Conservation (phyloP, 192 early-diverging fungal genomes). For the Martensiomyces pterosporus region DNA sequence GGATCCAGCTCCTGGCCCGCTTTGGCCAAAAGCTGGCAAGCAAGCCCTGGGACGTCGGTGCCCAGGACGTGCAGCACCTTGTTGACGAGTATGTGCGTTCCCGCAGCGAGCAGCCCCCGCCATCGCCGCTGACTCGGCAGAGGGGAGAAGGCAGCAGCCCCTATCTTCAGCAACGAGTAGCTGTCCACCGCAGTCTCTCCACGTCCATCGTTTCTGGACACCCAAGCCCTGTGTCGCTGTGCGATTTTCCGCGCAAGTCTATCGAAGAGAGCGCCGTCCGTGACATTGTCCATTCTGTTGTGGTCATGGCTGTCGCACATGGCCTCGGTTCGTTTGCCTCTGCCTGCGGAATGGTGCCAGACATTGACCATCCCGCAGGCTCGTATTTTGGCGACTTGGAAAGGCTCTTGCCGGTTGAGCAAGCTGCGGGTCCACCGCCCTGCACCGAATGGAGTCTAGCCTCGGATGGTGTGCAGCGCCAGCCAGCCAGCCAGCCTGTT, state of each 20-base stretch:
- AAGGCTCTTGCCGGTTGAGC: slow-evolving; percentile 11
- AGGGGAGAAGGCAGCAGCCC: slow-evolving; percentile 20
- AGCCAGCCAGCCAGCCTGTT: neutral
- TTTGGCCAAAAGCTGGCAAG: slow-evolving; percentile 17
- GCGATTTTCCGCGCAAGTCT: slow-evolving; percentile 20
- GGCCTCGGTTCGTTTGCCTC: slow-evolving; percentile 31
- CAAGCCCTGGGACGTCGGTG: slow-evolving; percentile 23
- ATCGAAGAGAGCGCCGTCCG: slow-evolving; percentile 33
- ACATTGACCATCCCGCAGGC: slow-evolving; percentile 30
- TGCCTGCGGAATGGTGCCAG: slow-evolving; percentile 35
- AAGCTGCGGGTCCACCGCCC: slow-evolving; percentile 13
- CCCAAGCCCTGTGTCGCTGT: slow-evolving; percentile 2
- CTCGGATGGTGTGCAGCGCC: neutral
- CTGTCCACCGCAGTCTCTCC: slow-evolving; percentile 24
- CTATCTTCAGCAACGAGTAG: neutral
- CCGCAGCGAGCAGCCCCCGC: slow-evolving; percentile 6
- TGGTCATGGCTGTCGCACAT: slow-evolving; percentile 36
- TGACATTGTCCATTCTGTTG: slow-evolving; percentile 32
- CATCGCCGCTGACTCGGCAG: slow-evolving; percentile 7
- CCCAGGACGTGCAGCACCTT: slow-evolving; percentile 17
- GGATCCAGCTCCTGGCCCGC: slow-evolving; percentile 32
- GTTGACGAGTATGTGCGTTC: slow-evolving; percentile 32
- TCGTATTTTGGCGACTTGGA: slow-evolving; percentile 25
- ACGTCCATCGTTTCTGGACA: slow-evolving; percentile 17
- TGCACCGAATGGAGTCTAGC: neutral